Evolutionary conservation across 148 eudicot genomes (phyloP).

Genomic region (Vaccinium myrtillus): DNA sequence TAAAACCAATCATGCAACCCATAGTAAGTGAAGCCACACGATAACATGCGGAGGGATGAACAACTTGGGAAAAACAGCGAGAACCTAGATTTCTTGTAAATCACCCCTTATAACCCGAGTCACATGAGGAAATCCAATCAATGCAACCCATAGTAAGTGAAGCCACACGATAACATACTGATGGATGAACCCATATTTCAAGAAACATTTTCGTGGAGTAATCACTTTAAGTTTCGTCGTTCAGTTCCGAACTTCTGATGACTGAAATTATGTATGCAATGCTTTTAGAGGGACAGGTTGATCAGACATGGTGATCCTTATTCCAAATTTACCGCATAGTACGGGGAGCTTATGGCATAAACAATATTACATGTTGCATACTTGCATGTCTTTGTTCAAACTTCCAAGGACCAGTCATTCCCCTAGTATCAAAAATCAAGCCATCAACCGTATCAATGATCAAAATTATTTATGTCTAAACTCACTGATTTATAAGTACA

Average conservation of each 20-base stretch:
- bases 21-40: conserved; percentile 8
- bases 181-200: neutral
- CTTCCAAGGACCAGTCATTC: neutral
- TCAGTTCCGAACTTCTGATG: neutral
- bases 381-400: neutral
- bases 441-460: too few species aligned
- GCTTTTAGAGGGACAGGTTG: neutral
- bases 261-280: neutral
- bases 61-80: neutral
- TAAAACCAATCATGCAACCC: neutral
- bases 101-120: neutral
- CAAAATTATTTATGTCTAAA: neutral
- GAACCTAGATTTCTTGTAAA: neutral
- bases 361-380: neutral
- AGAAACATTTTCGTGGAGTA: neutral
- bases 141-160: conserved; percentile 4
- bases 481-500: neutral
- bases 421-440: neutral
- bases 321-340: neutral
- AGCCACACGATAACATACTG: neutral
- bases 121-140: neutral
- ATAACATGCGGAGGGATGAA: neutral
- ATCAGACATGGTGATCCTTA: neutral
- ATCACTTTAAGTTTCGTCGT: neutral
- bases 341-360: neutral